phyloP scores from a whole-genome alignment of 352 stramenopile species.

The Globisporangium cystogenes region DNA sequence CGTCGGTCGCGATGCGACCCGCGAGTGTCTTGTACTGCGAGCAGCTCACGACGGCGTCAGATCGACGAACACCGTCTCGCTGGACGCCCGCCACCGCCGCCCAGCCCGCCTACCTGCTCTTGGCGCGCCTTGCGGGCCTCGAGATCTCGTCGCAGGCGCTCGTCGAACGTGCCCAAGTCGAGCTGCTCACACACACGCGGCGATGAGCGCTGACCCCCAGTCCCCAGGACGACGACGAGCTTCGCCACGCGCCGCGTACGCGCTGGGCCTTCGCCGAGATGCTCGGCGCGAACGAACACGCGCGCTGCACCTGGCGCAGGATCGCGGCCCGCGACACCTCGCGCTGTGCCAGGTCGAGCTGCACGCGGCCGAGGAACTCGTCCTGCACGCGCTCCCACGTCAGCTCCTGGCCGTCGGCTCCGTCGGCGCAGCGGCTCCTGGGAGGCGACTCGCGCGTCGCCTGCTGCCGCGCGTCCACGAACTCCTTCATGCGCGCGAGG shows the following conservation, averaged over 20 bases:
- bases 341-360: constrained; percentile 53
- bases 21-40: constrained; percentile 4
- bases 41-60: neutral
- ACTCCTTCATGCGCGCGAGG: constrained; percentile 45
- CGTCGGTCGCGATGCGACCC: neutral
- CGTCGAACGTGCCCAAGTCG: constrained; percentile 48
- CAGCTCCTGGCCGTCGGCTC: neutral
- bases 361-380: constrained; percentile 59
- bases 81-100: neutral
- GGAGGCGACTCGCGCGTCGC: no score
- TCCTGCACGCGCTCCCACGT: constrained; percentile 51
- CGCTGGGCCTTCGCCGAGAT: constrained; percentile 41
- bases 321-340: constrained; percentile 39
- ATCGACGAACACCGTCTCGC: neutral
- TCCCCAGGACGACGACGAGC: no score
- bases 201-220: neutral
- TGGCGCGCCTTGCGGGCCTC: constrained; percentile 32
- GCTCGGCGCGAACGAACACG: constrained; percentile 50
- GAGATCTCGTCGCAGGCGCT: constrained; percentile 47
- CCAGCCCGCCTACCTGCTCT: neutral
- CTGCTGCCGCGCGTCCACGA: constrained; percentile 13
- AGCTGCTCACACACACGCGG: constrained; percentile 14
- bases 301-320: constrained; percentile 39
- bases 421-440: constrained; percentile 2
- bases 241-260: constrained; percentile 10